Conservation (phyloP, 2,329 filamentous ascomycete species). For the Alternaria infectoria region DNA sequence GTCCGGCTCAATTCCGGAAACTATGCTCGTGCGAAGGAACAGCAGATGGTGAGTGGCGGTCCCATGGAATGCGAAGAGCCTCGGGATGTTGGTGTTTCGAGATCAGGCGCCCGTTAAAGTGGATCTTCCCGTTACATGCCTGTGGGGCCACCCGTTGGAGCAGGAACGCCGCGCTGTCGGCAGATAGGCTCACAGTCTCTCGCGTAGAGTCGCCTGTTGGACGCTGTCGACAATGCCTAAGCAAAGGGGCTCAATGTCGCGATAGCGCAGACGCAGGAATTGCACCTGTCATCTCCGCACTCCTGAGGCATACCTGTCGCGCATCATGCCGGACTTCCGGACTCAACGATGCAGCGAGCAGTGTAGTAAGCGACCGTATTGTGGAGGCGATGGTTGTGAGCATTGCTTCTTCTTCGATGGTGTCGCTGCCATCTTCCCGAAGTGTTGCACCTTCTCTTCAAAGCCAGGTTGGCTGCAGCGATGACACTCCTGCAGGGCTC, state of each 20-base stretch:
- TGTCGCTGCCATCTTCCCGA: not conserved
- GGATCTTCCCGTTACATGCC: slow-evolving; percentile 18
- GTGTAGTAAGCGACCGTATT: not conserved
- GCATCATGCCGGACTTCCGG: not conserved
- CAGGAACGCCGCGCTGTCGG: slow-evolving; percentile 5
- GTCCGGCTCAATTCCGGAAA: slow-evolving; percentile 12
- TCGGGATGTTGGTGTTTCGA: slow-evolving; percentile 24
- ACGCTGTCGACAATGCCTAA: not conserved
- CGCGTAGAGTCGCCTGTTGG: not conserved
- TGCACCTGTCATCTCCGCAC: not conserved
- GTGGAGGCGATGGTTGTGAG: not conserved
- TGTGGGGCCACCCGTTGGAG: slow-evolving; percentile 15
- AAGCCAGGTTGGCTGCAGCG: not conserved
- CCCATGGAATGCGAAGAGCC: slow-evolving; percentile 9
- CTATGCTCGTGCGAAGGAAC: not conserved
- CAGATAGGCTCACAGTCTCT: not conserved
- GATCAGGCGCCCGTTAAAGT: slow-evolving; percentile 20
- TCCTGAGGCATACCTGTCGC: not conserved
- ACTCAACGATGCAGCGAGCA: not conserved
- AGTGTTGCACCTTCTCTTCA: not conserved
- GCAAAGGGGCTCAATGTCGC: not conserved
- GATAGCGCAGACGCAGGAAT: not conserved
- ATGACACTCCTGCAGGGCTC: not conserved
- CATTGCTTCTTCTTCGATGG: not conserved
- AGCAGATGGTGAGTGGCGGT: not conserved